Conservation (phyloP, 2,329 filamentous ascomycete genomes). For the Xylariaceae sp. region DNA sequence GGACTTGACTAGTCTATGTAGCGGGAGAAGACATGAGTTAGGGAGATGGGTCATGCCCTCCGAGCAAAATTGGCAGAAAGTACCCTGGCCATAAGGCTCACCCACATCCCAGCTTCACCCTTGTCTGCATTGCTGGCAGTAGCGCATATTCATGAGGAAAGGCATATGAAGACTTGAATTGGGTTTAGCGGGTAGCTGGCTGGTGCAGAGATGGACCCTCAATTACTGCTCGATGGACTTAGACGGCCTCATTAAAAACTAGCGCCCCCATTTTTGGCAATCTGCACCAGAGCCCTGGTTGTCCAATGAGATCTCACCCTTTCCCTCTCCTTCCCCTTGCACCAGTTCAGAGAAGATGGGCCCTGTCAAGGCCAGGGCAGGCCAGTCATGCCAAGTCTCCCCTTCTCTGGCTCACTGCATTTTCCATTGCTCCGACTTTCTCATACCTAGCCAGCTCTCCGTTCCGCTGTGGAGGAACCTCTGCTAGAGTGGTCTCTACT, state of each 20-base stretch:
- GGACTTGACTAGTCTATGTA: not conserved
- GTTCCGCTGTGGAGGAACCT: constrained; percentile 27
- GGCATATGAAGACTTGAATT: constrained; percentile 6
- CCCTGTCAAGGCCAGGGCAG: constrained; percentile 35
- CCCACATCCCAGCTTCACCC: not conserved
- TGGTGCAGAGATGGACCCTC: constrained; percentile 4
- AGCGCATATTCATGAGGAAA: constrained; percentile 10
- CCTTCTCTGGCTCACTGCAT: constrained; percentile 34
- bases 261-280: constrained; percentile 48
- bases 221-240: too few relatives aligned
- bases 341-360: constrained; percentile 10
- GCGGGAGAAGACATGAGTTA: constrained; percentile 4
- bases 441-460: constrained; percentile 18
- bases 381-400: constrained; percentile 35
- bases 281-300: constrained; percentile 41
- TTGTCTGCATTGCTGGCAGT: constrained; percentile 7
- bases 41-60: not conserved
- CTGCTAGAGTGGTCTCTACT: constrained; percentile 36
- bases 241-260: constrained; percentile 48
- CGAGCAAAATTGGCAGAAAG: not conserved
- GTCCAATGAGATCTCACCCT: constrained; percentile 36
- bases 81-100: constrained; percentile 3
- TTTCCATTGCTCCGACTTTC: constrained; percentile 17
- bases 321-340: constrained; percentile 29
- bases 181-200: constrained; percentile 14